These are phyloP conservation scores for Corymbia maculata DNA, from an alignment of 345 rosid genomes.

Conservation along the genomic window DNA sequence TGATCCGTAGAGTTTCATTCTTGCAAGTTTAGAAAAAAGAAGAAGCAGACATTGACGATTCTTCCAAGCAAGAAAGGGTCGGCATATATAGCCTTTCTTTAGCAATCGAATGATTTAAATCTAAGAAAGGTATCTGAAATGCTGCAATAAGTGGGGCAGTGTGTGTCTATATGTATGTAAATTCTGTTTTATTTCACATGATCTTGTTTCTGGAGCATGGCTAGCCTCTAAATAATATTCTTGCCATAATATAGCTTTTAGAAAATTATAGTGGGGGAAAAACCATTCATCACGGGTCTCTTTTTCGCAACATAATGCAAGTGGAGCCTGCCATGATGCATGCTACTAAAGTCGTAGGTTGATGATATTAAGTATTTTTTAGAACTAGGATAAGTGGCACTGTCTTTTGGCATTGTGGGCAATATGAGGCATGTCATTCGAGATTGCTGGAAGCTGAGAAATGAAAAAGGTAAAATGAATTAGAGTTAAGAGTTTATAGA, in stretches of 20 bases:
- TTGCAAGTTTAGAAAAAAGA: neutral
- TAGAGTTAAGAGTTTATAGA: neutral
- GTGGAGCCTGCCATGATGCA: neutral
- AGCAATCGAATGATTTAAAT: neutral
- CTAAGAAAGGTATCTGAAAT: neutral
- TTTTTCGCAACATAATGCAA: neutral
- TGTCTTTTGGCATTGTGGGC: neutral
- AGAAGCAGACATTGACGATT: neutral
- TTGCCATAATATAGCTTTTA: neutral
- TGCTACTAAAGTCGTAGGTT: neutral
- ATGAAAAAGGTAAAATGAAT: neutral
- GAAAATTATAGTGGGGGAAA: neutral
- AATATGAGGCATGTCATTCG: neutral
- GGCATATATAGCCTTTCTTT: neutral
- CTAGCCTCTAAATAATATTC: neutral
- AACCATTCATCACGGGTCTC: neutral
- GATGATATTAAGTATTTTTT: neutral
- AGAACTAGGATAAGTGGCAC: neutral
- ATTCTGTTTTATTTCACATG: neutral
- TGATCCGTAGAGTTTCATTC: neutral
- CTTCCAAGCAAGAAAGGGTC: neutral
- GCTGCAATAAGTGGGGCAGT: neutral
- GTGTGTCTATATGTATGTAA: neutral
- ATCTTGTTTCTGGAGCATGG: neutral
- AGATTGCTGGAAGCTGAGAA: neutral